These are phyloP conservation scores for Phytophthora pluvialis DNA, from an alignment of 352 stramenopile species.

Conservation along the genomic window DNA sequence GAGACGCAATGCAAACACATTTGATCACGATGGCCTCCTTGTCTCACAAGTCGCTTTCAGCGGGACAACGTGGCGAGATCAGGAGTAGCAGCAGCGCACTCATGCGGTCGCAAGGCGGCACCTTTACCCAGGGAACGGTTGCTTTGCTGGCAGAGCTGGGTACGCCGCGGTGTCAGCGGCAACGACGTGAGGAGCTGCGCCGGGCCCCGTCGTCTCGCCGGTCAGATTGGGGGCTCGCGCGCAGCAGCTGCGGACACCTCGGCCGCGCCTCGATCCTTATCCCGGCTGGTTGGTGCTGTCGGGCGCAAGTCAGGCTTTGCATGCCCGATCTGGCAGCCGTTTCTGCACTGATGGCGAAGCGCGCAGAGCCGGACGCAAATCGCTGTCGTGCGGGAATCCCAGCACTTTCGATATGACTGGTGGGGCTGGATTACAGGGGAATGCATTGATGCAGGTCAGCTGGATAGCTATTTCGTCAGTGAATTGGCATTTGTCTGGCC, in stretches of 20 bases:
- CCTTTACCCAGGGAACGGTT: conserved; percentile 19
- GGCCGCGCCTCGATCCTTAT: conserved; percentile 25
- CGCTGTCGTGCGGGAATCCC: conserved; percentile 20
- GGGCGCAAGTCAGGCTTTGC: conserved; percentile 5
- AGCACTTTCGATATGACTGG: not conserved
- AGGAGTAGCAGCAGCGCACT: conserved; percentile 9
- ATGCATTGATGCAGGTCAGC: not conserved
- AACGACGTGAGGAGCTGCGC: not conserved
- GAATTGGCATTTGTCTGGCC: not conserved
- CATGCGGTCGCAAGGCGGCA: conserved; percentile 12
- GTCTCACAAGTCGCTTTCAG: conserved; percentile 36
- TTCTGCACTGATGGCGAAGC: conserved; percentile 32
- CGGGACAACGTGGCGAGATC: conserved; percentile 31
- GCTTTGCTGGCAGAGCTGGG: not conserved
- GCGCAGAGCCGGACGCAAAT: conserved; percentile 16
- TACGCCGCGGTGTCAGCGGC: not conserved
- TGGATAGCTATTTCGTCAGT: not conserved
- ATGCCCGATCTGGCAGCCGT: conserved; percentile 4
- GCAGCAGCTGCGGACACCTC: conserved; percentile 7
- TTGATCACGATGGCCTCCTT: conserved; percentile 23
- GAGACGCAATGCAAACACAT: conserved; percentile 32
- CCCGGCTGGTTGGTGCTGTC: not conserved
- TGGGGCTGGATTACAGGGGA: not conserved
- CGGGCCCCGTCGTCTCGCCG: not conserved
- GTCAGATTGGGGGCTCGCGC: not conserved